Percentiles rank a stretch among this genome's conserved stretches.
Conservation (phyloP, 441 rosid genomes). For the Aleurites moluccanus region DNA sequence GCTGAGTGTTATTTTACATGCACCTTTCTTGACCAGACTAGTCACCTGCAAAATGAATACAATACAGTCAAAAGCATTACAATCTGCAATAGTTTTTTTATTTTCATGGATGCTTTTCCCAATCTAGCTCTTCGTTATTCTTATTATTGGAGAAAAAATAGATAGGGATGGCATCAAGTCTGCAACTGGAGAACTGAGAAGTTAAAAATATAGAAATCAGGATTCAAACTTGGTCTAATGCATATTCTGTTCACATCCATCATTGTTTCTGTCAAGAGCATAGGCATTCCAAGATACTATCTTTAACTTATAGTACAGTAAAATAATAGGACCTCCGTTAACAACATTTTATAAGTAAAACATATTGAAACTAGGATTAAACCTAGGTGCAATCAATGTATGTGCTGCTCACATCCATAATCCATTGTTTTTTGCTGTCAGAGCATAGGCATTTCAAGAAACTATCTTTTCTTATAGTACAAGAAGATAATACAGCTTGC, state of each 20-base stretch:
- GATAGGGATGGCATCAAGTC: neutral
- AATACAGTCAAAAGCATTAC: constrained; percentile 10
- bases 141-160: neutral
- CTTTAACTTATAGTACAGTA: neutral
- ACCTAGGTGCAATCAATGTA: neutral
- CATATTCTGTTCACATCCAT: neutral
- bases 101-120: neutral
- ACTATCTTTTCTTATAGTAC: neutral
- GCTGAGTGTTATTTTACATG: constrained; percentile 92
- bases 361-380: neutral
- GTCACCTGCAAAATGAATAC: constrained; percentile 65
- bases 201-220: neutral
- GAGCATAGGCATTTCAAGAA: neutral
- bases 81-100: neutral
- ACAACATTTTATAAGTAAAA: neutral
- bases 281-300: neutral
- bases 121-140: neutral
- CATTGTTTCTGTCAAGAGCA: neutral
- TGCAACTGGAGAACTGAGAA: neutral
- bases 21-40: constrained; percentile 94
- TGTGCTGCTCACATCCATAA: neutral
- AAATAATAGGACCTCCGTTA: neutral
- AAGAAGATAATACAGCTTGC: constrained; percentile 8
- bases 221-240: neutral
- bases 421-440: neutral